phyloP scores from a whole-genome alignment of 1,139 yeast species.

The Eremothecium gossypii region DNA sequence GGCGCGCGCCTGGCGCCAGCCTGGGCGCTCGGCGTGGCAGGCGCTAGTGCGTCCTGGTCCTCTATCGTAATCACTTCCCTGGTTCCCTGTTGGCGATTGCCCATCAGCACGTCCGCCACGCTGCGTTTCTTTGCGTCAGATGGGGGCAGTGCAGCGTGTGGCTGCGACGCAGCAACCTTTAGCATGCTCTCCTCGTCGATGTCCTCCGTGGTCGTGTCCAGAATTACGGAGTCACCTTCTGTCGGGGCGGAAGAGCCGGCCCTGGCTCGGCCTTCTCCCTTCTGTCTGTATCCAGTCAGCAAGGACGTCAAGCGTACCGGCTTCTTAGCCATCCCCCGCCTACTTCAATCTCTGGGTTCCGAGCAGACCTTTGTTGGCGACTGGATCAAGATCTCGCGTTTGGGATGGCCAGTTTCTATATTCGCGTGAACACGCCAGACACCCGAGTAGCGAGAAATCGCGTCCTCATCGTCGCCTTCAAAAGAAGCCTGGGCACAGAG shows the following conservation, averaged over 20 bases:
- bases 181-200: background rate
- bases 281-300: background rate
- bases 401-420: too few relatives aligned
- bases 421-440: too few relatives aligned
- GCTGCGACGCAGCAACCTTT: background rate
- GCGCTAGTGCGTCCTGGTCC: background rate
- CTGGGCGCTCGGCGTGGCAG: background rate
- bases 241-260: background rate
- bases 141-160: background rate
- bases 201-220: background rate
- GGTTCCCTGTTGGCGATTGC: background rate
- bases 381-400: too few relatives aligned
- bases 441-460: too few relatives aligned
- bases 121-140: background rate
- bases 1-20: background rate
- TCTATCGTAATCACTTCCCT: slow-evolving; percentile 2
- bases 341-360: too few relatives aligned
- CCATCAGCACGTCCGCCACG: background rate
- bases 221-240: background rate
- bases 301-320: background rate
- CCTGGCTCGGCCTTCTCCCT: background rate
- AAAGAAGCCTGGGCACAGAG: too few relatives aligned
- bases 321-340: background rate
- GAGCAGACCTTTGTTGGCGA: too few relatives aligned
- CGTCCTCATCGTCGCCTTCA: too few relatives aligned